Evolutionary conservation across 75 land plant species (phyloP), one percentile per base, ranked within the genome.

Genomic region (Pseudotsuga menziesii): DNA sequence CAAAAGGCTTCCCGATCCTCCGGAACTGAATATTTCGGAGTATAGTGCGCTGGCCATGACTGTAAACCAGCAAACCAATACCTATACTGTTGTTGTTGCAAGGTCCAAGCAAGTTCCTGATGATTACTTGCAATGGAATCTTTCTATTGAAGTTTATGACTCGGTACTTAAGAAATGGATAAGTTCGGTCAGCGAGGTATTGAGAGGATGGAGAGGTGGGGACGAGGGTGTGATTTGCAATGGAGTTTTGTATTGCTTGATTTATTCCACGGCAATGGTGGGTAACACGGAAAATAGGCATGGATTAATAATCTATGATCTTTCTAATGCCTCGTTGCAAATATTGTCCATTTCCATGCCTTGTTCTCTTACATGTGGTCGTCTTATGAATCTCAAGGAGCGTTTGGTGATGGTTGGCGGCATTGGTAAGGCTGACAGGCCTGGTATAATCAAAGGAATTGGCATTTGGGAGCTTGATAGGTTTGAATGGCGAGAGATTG

Each of bases 371-470:
- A 90, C 94, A 0, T 92, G 94, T 71, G 94, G 90, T 17, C 80
- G 91, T 2, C 70, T 93, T 79, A 91, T 93, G 90, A 93, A 91
- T 71, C 82, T 93, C 15, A 91, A 84, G 26, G 89, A 86, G 48
- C 81, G 83, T 80, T 82, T 93, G 61, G 86, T 91, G 52, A 91
- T 93, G 94, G 96, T 93, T 13, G 96, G 96, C 23, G 96, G 96
- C 8, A 93, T 93, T 59, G 96, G 90, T 19, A 93, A 85, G 73
- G 89, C 58, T 4, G 92, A 92, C 39, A 56, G 93, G 73, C 80
- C 91, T 25, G 94, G 83, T 76, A 86, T 92, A 55, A 89, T 94
- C 25, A 93, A 90, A 72, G 95, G 97, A 29, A 89, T 94, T 66
- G 93, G 93, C 23, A 86, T 94, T 52, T 92, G 97, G 95, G 82